Conservation (phyloP, 805 yeast genomes). For the Hanseniaspora occidentalis region DNA sequence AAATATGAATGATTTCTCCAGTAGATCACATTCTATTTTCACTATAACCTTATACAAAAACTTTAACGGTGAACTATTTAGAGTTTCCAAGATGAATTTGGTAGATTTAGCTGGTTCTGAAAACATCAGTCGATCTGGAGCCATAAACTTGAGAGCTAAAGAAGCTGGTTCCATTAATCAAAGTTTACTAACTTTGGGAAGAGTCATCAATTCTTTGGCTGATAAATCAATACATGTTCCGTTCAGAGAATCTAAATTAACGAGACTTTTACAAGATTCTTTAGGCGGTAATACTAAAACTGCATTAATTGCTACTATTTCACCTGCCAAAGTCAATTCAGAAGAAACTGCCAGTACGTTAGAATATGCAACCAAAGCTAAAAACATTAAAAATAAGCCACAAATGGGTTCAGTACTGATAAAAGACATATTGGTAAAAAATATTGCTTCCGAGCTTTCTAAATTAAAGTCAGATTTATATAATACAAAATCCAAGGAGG, state of each 20-base stretch:
- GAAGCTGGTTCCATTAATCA: slow-evolving; percentile 93
- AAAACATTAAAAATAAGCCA: slow-evolving; percentile 61
- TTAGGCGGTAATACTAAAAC: slow-evolving; percentile 85
- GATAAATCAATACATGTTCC: slow-evolving; percentile 58
- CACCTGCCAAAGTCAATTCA: slow-evolving; percentile 66
- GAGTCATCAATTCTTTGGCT: slow-evolving; percentile 69
- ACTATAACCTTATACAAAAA: slow-evolving; percentile 46
- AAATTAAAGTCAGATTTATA: slow-evolving; percentile 43
- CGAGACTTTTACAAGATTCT: slow-evolving; percentile 64
- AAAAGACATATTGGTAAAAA: slow-evolving; percentile 35
- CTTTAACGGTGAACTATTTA: slow-evolving; percentile 33
- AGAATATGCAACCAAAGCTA: slow-evolving; percentile 81
- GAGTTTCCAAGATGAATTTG: slow-evolving; percentile 63
- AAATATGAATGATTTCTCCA: slow-evolving; percentile 58
- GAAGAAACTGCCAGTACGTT: slow-evolving; percentile 79
- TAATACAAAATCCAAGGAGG: slow-evolving; percentile 53
- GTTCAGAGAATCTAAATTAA: slow-evolving; percentile 69
- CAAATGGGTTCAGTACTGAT: slow-evolving; percentile 53
- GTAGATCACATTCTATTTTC: slow-evolving; percentile 70
- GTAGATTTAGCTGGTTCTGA: slow-evolving; percentile 96
- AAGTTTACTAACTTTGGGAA: slow-evolving; percentile 72
- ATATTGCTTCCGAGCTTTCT: slow-evolving; percentile 34
- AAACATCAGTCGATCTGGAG: slow-evolving; percentile 80
- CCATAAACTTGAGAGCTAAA: slow-evolving; percentile 70
- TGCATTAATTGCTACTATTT: slow-evolving; percentile 73